Base-by-base conservation (phyloP, 108 stramenopile species). In the Cylindrotheca closterium region DNA sequence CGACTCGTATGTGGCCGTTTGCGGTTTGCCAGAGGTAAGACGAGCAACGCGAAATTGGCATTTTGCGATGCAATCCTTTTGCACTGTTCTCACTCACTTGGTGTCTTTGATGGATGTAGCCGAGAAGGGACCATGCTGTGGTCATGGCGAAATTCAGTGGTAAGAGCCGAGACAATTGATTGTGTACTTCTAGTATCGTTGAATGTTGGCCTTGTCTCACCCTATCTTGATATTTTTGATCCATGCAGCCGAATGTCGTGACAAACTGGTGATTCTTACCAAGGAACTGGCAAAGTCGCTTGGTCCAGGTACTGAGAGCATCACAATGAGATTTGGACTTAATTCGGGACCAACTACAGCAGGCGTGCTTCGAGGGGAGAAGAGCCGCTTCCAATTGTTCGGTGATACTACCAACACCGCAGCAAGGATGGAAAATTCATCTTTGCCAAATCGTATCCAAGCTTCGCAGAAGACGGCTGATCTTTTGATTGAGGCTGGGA, bases 21-120 rank as follows among this genome's bases (percentile, higher is more conserved):
- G 76, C 33, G 84, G 84, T 26, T 21, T 85, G 12, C 80, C 84
- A 5, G 62, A 77, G 21, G n/a, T n/a, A n/a, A n/a, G n/a, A n/a
- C n/a, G n/a, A n/a, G n/a, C n/a, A n/a, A n/a, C n/a, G n/a, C 73
- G 68, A 23, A 47, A 18, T 23, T 37, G 66, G 18, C 30, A 58
- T 8, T 30, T 18, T 18, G 33, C 58, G 7, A 19, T 46, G 30
- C 29, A 8, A n/a, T n/a, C n/a, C n/a, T n/a, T n/a, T n/a, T n/a
- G n/a, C n/a, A n/a, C n/a, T n/a, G n/a, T n/a, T n/a, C n/a, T n/a
- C n/a, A n/a, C 2, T 79, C 73, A 73, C 34, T 74, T 18, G 63
- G 70, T 22, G 78, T 69, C 12, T 79, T 79, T 49, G 48, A 23
- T 42, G 54, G 26, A 30, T 25, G 1, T 22, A 52, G 4, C 51